Base-by-base conservation (phyloP, 176 grass and related monocot species). In the Avena sativa region DNA sequence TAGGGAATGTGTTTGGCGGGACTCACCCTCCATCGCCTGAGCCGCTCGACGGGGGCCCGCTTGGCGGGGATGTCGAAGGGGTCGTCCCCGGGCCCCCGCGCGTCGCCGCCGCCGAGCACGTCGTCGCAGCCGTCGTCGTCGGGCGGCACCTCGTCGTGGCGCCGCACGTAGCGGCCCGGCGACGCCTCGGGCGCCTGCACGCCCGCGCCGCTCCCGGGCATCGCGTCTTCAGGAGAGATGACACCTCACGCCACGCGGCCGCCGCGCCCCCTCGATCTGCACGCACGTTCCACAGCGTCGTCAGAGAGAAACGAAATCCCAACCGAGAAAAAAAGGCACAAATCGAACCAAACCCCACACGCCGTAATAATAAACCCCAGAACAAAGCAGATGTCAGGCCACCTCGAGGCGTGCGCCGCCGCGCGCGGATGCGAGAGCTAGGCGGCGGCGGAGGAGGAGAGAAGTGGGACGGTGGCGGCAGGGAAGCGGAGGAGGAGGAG, bases 11-110 rank as follows among this genome's bases (percentile, higher is more conserved):
- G 32, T 34, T 3, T 34, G 85, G 19, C 6, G 55, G 1, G 14
- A 86, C 89, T 90, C 61, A 93, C 92, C 89, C 92, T 93, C 92
- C 92, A 93, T 6, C 92, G 88, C 51, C 83, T 76, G 0, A 93
- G 92, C 59, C 92, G 86, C 83, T 93, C 89, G 58, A 88, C 30
- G 34, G 92, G 52, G 11, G 86, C 92, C 50, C 86, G 60, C 75
- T 93, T 93, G 83, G 83, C 40, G 16, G 92, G 92, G 69, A 93
- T 93, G 79, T 86, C 86, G 86, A 93, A 93, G 12, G 89, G 58
- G 74, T 88, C 75, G 32, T 46, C 70, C 17, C 34, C 90, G 3
- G 77, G 20, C 1, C 43, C 60, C 32, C 23, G 26, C 30, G 71
- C 86, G 4, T 76, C 26, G 76, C 84, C 52, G 76, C 84, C 52